These are phyloP conservation scores for Cucurbita pepo DNA, from an alignment of 306 rosid species.

Conservation along the genomic window DNA sequence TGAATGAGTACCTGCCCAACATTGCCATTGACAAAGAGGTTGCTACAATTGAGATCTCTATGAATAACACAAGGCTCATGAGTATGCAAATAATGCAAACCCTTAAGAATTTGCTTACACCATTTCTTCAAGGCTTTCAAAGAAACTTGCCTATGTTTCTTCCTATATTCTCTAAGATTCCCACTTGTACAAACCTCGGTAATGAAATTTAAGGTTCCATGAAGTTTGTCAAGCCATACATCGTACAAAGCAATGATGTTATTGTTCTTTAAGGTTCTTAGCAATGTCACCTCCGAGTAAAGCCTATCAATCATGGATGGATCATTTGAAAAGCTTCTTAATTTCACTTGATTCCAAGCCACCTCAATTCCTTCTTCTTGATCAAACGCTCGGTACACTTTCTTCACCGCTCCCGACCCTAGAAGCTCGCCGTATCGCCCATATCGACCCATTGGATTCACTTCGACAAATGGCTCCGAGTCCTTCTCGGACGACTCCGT, in stretches of 20 bases:
- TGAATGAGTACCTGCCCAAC: constrained; percentile 40
- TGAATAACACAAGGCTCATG: constrained; percentile 81
- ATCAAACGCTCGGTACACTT: constrained; percentile 80
- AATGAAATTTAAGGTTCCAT: constrained; percentile 46
- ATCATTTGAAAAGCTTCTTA: constrained; percentile 43
- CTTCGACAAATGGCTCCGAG: constrained; percentile 50
- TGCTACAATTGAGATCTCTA: constrained; percentile 96
- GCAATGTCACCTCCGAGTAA: constrained; percentile 58
- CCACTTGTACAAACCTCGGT: constrained; percentile 92
- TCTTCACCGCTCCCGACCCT: constrained; percentile 70
- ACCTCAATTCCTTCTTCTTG: constrained; percentile 90
- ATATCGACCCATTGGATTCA: constrained; percentile 52
- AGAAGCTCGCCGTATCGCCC: constrained; percentile 63
- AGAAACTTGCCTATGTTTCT: constrained; percentile 67
- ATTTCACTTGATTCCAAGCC: constrained; percentile 92
- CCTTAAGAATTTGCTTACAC: constrained; percentile 63
- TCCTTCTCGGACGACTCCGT: constrained; percentile 32
- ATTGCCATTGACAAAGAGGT: constrained; percentile 84
- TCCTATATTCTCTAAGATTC: constrained; percentile 77
- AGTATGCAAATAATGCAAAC: constrained; percentile 67
- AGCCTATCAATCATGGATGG: constrained; percentile 62
- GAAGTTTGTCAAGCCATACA: constrained; percentile 49
- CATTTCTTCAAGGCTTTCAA: constrained; percentile 81
- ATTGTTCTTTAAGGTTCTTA: constrained; percentile 36
- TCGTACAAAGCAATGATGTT: constrained; percentile 54